phyloP scores from a whole-genome alignment of 805 yeast species.

The Metschnikowia bowlesiae region DNA sequence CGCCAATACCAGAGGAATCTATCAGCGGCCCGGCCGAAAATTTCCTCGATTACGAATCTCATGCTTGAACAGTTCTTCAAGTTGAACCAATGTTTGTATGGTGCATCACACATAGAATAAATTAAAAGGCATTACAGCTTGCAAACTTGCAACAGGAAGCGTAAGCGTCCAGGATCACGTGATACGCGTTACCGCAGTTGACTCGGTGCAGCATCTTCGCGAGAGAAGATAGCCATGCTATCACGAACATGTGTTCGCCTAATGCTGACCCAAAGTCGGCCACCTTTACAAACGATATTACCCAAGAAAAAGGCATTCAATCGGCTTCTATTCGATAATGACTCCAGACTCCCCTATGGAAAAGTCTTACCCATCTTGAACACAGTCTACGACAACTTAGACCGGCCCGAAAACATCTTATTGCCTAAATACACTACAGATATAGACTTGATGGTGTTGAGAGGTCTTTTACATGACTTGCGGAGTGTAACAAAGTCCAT shows the following conservation, averaged over 20 bases:
- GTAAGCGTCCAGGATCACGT: not conserved
- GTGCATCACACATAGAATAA: not conserved
- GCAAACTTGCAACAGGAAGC: not conserved
- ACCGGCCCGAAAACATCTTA: slow-evolving; percentile 30
- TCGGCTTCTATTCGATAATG: slow-evolving; percentile 61
- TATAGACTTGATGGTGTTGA: slow-evolving; percentile 62
- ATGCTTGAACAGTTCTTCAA: not conserved
- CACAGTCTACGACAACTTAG: slow-evolving; percentile 46
- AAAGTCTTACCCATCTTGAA: slow-evolving; percentile 53
- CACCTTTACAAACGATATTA: slow-evolving; percentile 31
- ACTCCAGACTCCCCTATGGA: slow-evolving; percentile 50
- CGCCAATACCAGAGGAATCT: slow-evolving; percentile 11
- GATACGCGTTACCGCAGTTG: not conserved
- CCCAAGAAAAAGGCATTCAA: slow-evolving; percentile 59
- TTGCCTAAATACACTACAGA: slow-evolving; percentile 49
- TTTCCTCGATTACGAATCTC: slow-evolving; percentile 24
- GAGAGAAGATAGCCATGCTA: not conserved
- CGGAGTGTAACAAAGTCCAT: slow-evolving; percentile 57
- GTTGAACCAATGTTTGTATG: not conserved
- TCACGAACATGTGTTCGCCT: slow-evolving; percentile 2
- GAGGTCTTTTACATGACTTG: slow-evolving; percentile 58
- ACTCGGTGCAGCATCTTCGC: not conserved
- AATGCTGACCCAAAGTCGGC: slow-evolving; percentile 16
- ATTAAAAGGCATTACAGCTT: not conserved
- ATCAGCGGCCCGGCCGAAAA: slow-evolving; percentile 19